Percentiles rank a stretch among this genome's conserved stretches.
These are phyloP conservation scores for Plectosphaerella sp. DNA, from an alignment of 2,329 filamentous ascomycete genomes.

Conservation along the genomic window DNA sequence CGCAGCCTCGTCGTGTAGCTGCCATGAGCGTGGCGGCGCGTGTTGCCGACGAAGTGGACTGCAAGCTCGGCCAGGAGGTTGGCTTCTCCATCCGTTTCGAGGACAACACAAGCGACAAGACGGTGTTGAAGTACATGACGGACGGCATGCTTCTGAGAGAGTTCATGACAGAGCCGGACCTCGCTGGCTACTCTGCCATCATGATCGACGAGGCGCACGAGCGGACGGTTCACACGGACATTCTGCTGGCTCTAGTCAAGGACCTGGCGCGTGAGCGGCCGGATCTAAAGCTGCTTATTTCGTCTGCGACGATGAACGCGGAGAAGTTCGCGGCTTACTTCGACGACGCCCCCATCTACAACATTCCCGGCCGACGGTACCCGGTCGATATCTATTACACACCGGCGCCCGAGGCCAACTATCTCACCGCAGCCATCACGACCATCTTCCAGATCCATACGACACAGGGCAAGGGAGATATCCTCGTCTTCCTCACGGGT, in stretches of 20 bases:
- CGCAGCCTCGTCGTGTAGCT: conserved; percentile 89
- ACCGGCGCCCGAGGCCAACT: conserved; percentile 87
- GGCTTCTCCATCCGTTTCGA: conserved; percentile 96
- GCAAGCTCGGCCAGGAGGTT: conserved; percentile 85
- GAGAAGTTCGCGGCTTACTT: conserved; percentile 91
- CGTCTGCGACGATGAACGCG: conserved; percentile 91
- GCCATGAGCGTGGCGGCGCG: conserved; percentile 97
- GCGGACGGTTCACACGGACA: conserved; percentile 84
- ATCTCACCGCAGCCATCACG: conserved; percentile 83
- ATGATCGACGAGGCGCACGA: conserved; percentile 99
- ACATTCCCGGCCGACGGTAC: conserved; percentile 84
- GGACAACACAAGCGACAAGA: conserved; percentile 86
- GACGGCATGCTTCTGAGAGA: conserved; percentile 92
- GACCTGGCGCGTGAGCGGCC: conserved; percentile 79
- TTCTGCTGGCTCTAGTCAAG: conserved; percentile 81
- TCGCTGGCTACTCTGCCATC: conserved; percentile 76
- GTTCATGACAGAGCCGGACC: conserved; percentile 81
- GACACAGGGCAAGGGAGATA: conserved; percentile 78
- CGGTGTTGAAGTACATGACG: conserved; percentile 87
- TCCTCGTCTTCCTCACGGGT: conserved; percentile 90
- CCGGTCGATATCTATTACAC: conserved; percentile 92
- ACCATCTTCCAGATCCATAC: conserved; percentile 95
- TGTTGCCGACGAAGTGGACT: conserved; percentile 90
- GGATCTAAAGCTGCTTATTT: conserved; percentile 86
- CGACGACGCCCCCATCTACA: conserved; percentile 89